Evolutionary conservation across 1,284 basidiomycete genomes (phyloP), one percentile per base, ranked within the genome.

Genomic region (Leccinum pachyderme): DNA sequence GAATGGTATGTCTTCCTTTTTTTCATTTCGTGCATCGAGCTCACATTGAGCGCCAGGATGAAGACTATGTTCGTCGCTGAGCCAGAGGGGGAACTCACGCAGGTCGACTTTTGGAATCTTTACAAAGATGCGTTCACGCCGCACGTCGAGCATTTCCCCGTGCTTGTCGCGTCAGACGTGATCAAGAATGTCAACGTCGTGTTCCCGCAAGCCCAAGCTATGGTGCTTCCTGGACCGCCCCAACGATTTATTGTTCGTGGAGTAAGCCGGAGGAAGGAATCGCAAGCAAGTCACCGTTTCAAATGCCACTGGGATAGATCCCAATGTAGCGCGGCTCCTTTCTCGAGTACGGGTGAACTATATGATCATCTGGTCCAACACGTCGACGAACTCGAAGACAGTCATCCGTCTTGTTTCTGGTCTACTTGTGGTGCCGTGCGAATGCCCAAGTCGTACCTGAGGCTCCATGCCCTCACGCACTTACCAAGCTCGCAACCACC

Each of bases 81-180:
- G 55, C 69, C 82, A 2, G 82, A 86, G 2, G 83, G 84, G 7
- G 91, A 93, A 64, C 75, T 95, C 47, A 93, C 92, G 0, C 93
- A 95, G 72, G 91, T 94, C 52, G 89, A 91, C 59, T 90, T 95
- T 60, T 95, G 92, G 92, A 90, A 83, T 55, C 76, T 92, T 12
- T 95, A 95, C 73, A 88, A 89, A 63, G 87, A 90, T 56, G 78
- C 75, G 0, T 90, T 89, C 63, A 73, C 77, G 11, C 81, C 80
- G 1, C 79, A 76, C 60, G 70, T 76, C 54, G 82, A 85, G 7
- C 76, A 77, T 45, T 74, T 80, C 55, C 79, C 80, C 7, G 74
- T 89, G 50, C 81, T 91, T 18, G 83, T 84, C 2, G 92, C 93
- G 0, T 87, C 90, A 3, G 93, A 95, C 46, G 87, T 95, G 46